Conservation (phyloP, 768 basidiomycete genomes). For the Trametopsis cervina region DNA sequence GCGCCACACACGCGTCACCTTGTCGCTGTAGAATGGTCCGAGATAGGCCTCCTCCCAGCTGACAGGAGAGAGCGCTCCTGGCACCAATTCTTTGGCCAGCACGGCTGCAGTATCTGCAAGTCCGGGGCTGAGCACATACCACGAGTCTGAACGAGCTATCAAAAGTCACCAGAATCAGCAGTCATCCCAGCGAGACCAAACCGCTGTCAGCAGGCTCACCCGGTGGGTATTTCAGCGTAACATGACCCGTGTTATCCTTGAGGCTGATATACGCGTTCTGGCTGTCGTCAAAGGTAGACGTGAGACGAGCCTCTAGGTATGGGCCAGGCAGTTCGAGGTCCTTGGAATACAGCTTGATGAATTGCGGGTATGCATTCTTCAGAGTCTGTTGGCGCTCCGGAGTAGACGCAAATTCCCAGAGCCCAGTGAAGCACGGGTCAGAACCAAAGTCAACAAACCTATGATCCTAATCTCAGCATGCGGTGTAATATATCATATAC, state of each 20-base stretch:
- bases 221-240: too few species aligned
- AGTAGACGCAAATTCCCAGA: not conserved
- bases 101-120: not conserved
- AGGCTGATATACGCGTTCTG: too few species aligned
- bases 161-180: too few species aligned
- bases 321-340: not conserved
- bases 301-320: not conserved
- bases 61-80: not conserved
- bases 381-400: not conserved
- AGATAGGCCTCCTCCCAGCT: not conserved
- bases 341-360: not conserved
- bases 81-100: not conserved
- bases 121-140: not conserved
- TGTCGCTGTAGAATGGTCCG: not conserved
- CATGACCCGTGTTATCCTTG: too few species aligned
- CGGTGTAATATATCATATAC: too few species aligned
- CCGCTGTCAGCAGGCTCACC: too few species aligned
- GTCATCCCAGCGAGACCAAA: too few species aligned
- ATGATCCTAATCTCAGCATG: not conserved
- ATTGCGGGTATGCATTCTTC: not conserved
- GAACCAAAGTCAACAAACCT: not conserved
- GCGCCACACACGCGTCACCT: not conserved
- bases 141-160: not conserved
- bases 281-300: not conserved
- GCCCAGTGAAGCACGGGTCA: not conserved